A percentile compares a stretch with the other conserved stretches of the same genome.
Evolutionary conservation across 768 basidiomycete species (phyloP).

Genomic region (Podaxis rugospora): DNA sequence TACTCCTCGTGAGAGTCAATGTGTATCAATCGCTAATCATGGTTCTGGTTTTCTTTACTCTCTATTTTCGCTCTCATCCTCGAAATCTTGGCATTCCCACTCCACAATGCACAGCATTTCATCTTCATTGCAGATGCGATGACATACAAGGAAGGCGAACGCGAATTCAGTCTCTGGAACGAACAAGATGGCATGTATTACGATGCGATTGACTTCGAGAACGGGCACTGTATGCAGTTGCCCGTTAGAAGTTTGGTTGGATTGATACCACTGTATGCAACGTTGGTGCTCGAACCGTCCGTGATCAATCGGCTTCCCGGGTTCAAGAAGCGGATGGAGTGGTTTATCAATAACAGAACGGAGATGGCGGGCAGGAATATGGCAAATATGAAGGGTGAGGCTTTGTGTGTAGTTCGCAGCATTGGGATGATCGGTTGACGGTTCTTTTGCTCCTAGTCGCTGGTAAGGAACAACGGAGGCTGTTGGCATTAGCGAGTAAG

Average conservation of each 20-base stretch:
- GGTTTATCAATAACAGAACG: conserved; percentile 95
- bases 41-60: conserved; percentile 35
- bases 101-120: conserved; percentile 63
- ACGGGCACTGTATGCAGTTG: conserved; percentile 79
- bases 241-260: conserved; percentile 94
- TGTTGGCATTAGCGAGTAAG: conserved; percentile 88
- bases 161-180: conserved; percentile 86
- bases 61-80: neutral
- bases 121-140: conserved; percentile 98
- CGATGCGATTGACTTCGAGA: conserved; percentile 89
- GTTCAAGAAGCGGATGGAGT: conserved; percentile 98
- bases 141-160: conserved; percentile 82
- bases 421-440: neutral
- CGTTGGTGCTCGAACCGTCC: conserved; percentile 87
- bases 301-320: conserved; percentile 91
- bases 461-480: conserved; percentile 81
- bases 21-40: conserved; percentile 97
- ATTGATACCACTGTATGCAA: conserved; percentile 95
- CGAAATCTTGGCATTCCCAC: neutral
- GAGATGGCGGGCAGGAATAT: conserved; percentile 88
- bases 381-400: conserved; percentile 87
- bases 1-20: neutral
- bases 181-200: conserved; percentile 98
- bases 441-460: conserved; percentile 23
- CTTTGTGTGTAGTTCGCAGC: neutral